phyloP scores from a whole-genome alignment of 2,329 filamentous ascomycete genomes.

The Sclerotiophoma versabilis region DNA sequence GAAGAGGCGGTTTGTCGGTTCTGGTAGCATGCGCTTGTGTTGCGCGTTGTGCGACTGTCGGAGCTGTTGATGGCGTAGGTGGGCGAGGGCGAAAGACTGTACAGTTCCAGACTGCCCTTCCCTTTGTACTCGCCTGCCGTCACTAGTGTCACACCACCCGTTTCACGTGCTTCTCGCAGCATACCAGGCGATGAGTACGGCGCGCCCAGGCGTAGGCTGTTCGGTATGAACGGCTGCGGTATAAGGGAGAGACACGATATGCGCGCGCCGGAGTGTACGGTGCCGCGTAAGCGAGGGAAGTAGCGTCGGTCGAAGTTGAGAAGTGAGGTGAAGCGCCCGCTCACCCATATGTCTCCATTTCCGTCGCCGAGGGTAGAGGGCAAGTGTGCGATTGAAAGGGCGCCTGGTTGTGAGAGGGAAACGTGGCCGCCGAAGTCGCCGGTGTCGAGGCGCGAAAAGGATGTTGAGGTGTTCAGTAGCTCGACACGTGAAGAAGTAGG shows the following conservation, averaged over 20 bases:
- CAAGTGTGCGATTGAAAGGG: conserved; percentile 82
- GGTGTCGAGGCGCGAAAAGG: conserved; percentile 53
- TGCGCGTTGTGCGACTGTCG: conserved; percentile 36
- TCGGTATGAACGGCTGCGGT: conserved; percentile 70
- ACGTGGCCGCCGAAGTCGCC: conserved; percentile 66
- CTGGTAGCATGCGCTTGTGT: conserved; percentile 54
- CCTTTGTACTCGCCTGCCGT: conserved; percentile 6
- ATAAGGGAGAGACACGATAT: conserved; percentile 76
- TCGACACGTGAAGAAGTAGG: conserved; percentile 31
- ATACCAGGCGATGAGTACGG: conserved; percentile 63
- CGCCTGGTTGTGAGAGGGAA: conserved; percentile 78
- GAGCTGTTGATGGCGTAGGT: conserved; percentile 39
- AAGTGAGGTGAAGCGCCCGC: conserved; percentile 86
- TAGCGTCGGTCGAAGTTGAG: conserved; percentile 87
- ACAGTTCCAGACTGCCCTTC: conserved; percentile 76
- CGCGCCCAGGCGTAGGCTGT: conserved; percentile 65
- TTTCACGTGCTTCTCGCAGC: conserved; percentile 62
- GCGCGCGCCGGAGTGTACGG: conserved; percentile 82
- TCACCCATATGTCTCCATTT: conserved; percentile 84
- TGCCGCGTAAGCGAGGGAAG: conserved; percentile 78
- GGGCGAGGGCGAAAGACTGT: conserved; percentile 63
- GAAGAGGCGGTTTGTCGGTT: conserved; percentile 85
- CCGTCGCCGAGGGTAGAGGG: conserved; percentile 65
- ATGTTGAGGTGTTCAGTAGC: conserved; percentile 33
- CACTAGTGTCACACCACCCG: conserved; percentile 53